Percentiles rank a stretch among this genome's conserved stretches.
Evolutionary conservation across 352 stramenopile genomes (phyloP).

Genomic region (Pythium insidiosum): DNA sequence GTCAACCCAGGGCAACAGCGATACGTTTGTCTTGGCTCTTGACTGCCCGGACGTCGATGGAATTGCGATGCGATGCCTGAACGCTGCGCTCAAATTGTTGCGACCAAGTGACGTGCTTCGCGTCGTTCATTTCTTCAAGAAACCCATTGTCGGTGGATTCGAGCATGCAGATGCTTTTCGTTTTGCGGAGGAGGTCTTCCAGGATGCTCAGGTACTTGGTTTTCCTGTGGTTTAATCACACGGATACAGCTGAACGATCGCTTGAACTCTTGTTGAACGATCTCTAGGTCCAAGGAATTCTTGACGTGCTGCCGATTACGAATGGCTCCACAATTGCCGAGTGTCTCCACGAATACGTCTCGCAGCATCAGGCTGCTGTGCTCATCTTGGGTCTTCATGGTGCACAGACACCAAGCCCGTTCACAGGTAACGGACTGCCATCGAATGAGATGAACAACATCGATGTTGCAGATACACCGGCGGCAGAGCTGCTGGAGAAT

Average conservation of each 20-base stretch:
- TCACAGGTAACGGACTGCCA: too few relatives aligned
- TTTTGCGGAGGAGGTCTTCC: too few relatives aligned
- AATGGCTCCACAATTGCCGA: constrained; percentile 30
- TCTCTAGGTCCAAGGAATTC: constrained; percentile 21
- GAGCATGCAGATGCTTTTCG: too few relatives aligned
- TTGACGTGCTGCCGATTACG: constrained; percentile 34
- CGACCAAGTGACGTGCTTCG: constrained; percentile 27
- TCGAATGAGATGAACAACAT: not conserved
- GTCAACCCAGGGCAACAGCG: too few relatives aligned
- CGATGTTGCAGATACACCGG: not conserved
- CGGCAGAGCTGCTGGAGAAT: not conserved
- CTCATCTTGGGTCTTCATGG: constrained; percentile 37
- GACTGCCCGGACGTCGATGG: constrained; percentile 15
- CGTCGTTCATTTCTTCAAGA: constrained; percentile 57
- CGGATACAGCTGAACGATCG: too few relatives aligned
- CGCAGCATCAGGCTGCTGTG: constrained; percentile 27
- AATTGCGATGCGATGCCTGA: constrained; percentile 28
- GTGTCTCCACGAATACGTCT: constrained; percentile 44
- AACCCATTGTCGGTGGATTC: constrained; percentile 30
- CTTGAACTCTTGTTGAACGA: too few relatives aligned
- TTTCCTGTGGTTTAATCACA: too few relatives aligned
- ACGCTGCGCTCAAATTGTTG: constrained; percentile 51
- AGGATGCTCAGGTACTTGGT: too few relatives aligned
- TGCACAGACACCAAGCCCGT: too few relatives aligned
- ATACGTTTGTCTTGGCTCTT: constrained; percentile 49